Conservation (phyloP, 2,329 filamentous ascomycete genomes). For the Trichoderma pleuroti region DNA sequence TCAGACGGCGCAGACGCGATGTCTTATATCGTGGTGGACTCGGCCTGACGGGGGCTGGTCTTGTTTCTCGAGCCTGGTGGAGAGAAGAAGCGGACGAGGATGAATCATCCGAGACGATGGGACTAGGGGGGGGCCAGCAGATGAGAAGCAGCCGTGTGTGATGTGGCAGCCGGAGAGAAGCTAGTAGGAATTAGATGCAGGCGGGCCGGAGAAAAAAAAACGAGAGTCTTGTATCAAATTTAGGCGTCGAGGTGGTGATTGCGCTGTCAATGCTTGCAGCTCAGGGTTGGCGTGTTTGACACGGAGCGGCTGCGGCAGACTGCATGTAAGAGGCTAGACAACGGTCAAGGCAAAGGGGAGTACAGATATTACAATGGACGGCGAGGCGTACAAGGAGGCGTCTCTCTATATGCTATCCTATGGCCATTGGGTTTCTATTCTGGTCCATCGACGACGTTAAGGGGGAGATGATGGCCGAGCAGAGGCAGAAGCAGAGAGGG, state of each 20-base stretch:
- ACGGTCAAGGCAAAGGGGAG: slow-evolving; percentile 6
- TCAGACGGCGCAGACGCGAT: slow-evolving; percentile 11
- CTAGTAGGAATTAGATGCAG: slow-evolving; percentile 17
- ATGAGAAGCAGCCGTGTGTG: slow-evolving; percentile 17
- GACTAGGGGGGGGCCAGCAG: slow-evolving; percentile 11
- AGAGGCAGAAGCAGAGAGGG: background rate
- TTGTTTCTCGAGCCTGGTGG: background rate
- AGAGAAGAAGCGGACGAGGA: slow-evolving; percentile 1
- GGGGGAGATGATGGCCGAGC: background rate
- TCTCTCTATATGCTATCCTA: background rate
- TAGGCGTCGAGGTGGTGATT: slow-evolving; percentile 13
- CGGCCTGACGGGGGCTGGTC: slow-evolving; percentile 2
- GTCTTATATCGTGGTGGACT: slow-evolving; percentile 19
- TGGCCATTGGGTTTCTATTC: slow-evolving; percentile 2
- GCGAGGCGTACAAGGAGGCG: slow-evolving; percentile 8
- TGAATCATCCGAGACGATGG: background rate
- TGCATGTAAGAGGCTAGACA: slow-evolving; percentile 16
- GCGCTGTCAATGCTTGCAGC: slow-evolving; percentile 17
- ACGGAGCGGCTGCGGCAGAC: slow-evolving; percentile 12
- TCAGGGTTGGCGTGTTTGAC: slow-evolving; percentile 10
- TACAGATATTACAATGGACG: background rate
- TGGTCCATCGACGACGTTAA: background rate
- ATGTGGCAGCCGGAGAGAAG: slow-evolving; percentile 19
- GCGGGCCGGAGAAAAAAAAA: slow-evolving; percentile 4
- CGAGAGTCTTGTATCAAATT: background rate